phyloP scores from a whole-genome alignment of 805 yeast genomes.

The Metschnikowia drakensbergensis region DNA sequence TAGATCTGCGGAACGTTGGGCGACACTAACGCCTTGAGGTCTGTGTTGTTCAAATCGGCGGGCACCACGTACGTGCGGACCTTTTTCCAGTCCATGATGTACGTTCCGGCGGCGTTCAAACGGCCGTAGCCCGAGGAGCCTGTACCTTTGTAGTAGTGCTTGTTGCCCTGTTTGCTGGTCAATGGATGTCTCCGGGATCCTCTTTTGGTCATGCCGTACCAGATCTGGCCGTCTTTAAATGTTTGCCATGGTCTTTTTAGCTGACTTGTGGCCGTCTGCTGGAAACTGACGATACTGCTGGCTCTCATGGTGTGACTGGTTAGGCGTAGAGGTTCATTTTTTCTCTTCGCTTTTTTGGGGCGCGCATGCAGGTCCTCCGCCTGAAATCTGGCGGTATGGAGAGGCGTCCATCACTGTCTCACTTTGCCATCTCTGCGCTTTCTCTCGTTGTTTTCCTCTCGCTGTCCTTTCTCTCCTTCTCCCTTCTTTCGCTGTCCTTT shows the following conservation, averaged over 20 bases:
- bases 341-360: conserved; percentile 1
- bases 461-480: too few species aligned
- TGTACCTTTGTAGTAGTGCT: conserved; percentile 93
- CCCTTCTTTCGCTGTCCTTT: too few species aligned
- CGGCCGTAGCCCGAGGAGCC: conserved; percentile 90
- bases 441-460: too few species aligned
- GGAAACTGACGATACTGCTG: conserved; percentile 17
- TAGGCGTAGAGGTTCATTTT: not conserved
- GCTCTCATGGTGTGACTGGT: conserved; percentile 14
- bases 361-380: conserved; percentile 2
- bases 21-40: conserved; percentile 73
- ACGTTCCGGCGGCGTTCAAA: conserved; percentile 69
- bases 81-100: conserved; percentile 73
- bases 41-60: conserved; percentile 29
- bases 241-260: conserved; percentile 89
- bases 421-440: too few species aligned
- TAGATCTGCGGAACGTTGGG: conserved; percentile 65
- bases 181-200: conserved; percentile 83
- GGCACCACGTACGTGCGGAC: conserved; percentile 93
- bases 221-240: conserved; percentile 74
- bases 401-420: too few species aligned
- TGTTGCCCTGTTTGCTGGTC: conserved; percentile 92
- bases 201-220: conserved; percentile 71
- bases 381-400: too few species aligned
- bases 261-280: conserved; percentile 30